Conservation (phyloP, 2,329 filamentous ascomycete species). For the Lachnellula arida region DNA sequence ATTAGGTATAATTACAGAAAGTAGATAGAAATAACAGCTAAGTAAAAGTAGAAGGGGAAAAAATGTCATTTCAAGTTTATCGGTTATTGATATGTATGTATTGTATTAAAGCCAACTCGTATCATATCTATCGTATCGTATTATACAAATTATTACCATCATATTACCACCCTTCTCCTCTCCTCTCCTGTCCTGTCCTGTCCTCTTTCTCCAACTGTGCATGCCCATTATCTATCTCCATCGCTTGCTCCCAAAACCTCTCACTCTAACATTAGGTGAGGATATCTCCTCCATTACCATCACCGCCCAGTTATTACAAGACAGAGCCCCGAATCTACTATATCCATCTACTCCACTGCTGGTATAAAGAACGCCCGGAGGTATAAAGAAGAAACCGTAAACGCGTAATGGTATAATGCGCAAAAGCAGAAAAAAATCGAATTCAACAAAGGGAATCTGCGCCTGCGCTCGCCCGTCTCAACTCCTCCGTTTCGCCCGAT, state of each 20-base stretch:
- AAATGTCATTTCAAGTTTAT: too few species aligned
- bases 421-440: conserved; percentile 45
- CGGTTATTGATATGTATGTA: too few species aligned
- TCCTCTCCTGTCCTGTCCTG: neutral
- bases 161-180: neutral
- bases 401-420: conserved; percentile 23
- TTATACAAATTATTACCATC: neutral
- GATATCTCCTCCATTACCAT: too few species aligned
- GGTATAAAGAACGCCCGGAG: neutral
- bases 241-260: too few species aligned
- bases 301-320: neutral
- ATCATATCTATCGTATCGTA: too few species aligned
- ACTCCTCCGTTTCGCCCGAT: conserved; percentile 41
- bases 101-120: too few species aligned
- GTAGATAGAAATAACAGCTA: too few species aligned
- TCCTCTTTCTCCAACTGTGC: neutral
- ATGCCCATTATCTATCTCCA: neutral
- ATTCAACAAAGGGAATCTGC: conserved; percentile 40
- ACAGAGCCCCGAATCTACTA: neutral
- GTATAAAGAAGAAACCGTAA: neutral
- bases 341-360: neutral
- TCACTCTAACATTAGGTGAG: too few species aligned
- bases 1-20: too few species aligned
- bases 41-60: too few species aligned
- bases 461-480: neutral